Conservation (phyloP, 768 basidiomycete species). For the Lentinus tigrinus region DNA sequence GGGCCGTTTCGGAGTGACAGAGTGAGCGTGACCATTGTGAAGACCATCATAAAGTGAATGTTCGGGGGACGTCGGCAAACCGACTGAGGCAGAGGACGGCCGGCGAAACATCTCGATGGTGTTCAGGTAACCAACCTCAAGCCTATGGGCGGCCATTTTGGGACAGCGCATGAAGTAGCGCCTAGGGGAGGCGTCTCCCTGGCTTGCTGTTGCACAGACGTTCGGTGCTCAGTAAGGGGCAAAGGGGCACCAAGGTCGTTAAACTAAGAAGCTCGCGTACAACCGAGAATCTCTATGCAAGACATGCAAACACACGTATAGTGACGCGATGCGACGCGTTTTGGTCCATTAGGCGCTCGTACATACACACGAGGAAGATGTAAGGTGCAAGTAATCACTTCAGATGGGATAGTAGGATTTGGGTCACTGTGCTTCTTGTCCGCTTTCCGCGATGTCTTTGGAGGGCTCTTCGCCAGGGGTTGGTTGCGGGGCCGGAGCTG, state of each 20-base stretch:
- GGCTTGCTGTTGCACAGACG: too few species aligned
- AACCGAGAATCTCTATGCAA: neutral
- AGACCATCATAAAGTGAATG: constrained; percentile 12
- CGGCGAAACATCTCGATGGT: constrained; percentile 36
- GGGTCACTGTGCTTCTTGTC: neutral
- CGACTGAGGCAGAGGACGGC: constrained; percentile 33
- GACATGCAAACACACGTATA: neutral
- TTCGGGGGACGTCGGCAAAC: constrained; percentile 26
- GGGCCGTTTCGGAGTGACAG: constrained; percentile 14
- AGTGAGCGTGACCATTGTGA: constrained; percentile 21
- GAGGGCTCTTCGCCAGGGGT: neutral
- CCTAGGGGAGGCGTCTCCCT: too few species aligned
- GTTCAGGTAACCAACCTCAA: neutral
- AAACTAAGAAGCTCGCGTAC: too few species aligned
- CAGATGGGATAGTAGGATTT: neutral
- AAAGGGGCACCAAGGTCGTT: too few species aligned
- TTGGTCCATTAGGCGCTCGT: constrained; percentile 17
- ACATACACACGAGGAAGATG: constrained; percentile 15
- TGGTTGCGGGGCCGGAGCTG: neutral
- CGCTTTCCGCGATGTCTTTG: neutral
- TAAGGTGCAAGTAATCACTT: constrained; percentile 2
- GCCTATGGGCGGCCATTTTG: neutral
- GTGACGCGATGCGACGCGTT: neutral
- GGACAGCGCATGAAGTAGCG: neutral
- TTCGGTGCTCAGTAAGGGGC: too few species aligned